Base-by-base conservation (phyloP, 352 stramenopile species). In the Pythium aphanidermatum region DNA sequence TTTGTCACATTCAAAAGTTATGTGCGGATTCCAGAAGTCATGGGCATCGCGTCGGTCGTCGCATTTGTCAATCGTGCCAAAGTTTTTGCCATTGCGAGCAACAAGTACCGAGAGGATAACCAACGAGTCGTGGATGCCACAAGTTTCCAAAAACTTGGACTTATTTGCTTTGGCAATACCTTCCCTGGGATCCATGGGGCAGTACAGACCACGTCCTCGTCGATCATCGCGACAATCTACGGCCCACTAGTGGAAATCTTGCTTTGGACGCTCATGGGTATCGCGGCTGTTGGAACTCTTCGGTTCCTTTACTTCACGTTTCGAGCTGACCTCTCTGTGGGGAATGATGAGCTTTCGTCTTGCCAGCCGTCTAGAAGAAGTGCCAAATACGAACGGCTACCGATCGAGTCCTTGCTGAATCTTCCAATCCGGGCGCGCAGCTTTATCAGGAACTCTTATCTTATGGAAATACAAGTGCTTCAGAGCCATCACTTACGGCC, bases 221-320 rank as follows among this genome's bases (percentile, higher is more conserved):
- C 35, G 0, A 41, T 70, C 14, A 25, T 79, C 16, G 60, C 56
- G 54, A 35, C 72, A 36, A 55, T 85, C 46, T 63, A 63, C 37
- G 34, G 44, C 24, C 54, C 46, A n/a, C 47, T 63, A 2, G 11
- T 50, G 5, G 5, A 31, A 14, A 63, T 63, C 29, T 32, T 63
- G 23, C 27, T 17, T 23, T 57, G 41, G 46, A 55, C 37, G 25
- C 9, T 51, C n/a, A 21, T 46, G 33, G 19, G 10, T 46, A 10
- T 5, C 45, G 25, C 24, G 54, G 27, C 31, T 52, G 38, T 8
- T 46, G 24, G 30, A n/a, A n/a, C n/a, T n/a, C n/a, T 51, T 10
- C 44, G 45, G 44, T 55, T 50, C 24, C 6, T 51, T 25, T 36
- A 34, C 28, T 32, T 52, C 23, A 32, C 28, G 5, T 37, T 51